phyloP scores from a whole-genome alignment of 306 rosid genomes.

The Prunus padus region DNA sequence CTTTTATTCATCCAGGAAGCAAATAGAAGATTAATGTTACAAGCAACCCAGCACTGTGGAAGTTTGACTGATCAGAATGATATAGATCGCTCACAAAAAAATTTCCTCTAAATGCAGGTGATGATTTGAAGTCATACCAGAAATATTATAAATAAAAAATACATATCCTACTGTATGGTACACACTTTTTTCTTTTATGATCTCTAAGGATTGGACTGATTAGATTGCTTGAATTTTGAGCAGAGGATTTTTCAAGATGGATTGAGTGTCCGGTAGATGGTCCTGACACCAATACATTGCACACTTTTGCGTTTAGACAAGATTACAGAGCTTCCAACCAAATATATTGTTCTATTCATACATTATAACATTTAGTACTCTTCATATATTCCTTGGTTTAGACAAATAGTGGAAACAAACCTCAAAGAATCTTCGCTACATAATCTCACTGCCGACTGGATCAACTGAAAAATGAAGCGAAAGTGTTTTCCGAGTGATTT shows the following conservation, averaged over 20 bases:
- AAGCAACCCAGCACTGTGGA: slow-evolving; percentile 6
- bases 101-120: neutral
- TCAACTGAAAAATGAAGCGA: slow-evolving; percentile 72
- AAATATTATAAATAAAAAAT: slow-evolving; percentile 4
- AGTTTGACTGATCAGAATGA: slow-evolving; percentile 11
- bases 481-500: slow-evolving; percentile 57
- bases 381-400: slow-evolving; percentile 4
- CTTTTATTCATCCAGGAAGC: slow-evolving; percentile 1
- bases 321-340: no score
- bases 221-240: slow-evolving; percentile 24
- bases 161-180: neutral
- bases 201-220: slow-evolving; percentile 14
- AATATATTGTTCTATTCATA: no score
- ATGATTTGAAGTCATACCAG: neutral
- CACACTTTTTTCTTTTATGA: neutral
- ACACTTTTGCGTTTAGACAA: no score
- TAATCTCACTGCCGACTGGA: slow-evolving; percentile 88
- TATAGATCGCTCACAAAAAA: neutral
- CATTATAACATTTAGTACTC: slow-evolving; percentile 1
- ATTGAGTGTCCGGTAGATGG: slow-evolving; percentile 4
- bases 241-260: slow-evolving; percentile 1
- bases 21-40: slow-evolving; percentile 8
- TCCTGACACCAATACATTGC: no score
- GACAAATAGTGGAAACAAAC: slow-evolving; percentile 38
- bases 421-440: slow-evolving; percentile 50